These are phyloP conservation scores for Pecoramyces ruminantium DNA, from an alignment of 192 early-diverging fungal genomes.

Conservation along the genomic window DNA sequence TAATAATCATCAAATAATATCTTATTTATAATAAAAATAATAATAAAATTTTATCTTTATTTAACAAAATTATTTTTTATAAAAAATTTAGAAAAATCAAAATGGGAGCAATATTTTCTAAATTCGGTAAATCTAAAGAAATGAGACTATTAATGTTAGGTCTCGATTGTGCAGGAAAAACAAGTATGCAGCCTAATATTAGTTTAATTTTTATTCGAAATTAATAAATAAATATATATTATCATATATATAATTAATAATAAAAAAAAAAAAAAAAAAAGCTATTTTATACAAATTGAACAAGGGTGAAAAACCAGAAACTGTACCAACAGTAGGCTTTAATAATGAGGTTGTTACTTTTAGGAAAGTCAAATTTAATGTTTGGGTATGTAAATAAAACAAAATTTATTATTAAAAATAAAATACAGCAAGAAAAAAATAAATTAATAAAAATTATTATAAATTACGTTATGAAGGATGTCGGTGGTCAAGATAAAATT, in stretches of 20 bases:
- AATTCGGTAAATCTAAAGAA: not conserved
- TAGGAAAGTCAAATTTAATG: slow-evolving; percentile 70
- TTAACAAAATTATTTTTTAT: no score
- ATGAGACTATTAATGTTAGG: not conserved
- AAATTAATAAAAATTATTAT: no score
- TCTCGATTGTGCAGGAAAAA: not conserved
- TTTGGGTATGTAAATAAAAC: slow-evolving; percentile 52
- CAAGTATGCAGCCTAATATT: not conserved
- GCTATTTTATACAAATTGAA: not conserved
- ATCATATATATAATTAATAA: no score
- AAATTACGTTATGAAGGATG: slow-evolving; percentile 33
- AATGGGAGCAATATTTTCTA: not conserved
- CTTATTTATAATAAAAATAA: no score
- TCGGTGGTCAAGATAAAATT: slow-evolving; percentile 85
- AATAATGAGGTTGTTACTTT: slow-evolving; percentile 75
- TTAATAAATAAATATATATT: no score
- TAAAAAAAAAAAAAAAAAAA: not conserved
- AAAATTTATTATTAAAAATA: no score
- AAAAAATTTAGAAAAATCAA: not conserved
- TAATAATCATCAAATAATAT: no score
- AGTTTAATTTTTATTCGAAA: no score
- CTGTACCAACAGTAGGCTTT: slow-evolving; percentile 28
- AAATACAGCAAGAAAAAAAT: no score
- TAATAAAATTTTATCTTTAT: no score
- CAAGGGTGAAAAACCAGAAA: not conserved